phyloP scores from a whole-genome alignment of 768 basidiomycete genomes.

The Amylocystis lapponica region DNA sequence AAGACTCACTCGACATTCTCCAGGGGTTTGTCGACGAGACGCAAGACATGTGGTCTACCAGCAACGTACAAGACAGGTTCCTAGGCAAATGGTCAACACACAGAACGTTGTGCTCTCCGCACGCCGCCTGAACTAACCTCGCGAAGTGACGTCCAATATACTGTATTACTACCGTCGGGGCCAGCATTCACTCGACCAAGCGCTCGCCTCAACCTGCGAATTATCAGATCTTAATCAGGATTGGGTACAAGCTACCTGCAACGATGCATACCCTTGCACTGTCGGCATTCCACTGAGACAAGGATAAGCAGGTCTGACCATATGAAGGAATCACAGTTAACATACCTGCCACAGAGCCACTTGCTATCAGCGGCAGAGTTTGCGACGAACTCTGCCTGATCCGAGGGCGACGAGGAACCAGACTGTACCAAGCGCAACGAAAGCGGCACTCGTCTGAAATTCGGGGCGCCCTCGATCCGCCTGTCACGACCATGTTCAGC shows the following conservation, averaged over 20 bases:
- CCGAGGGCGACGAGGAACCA: constrained; percentile 24
- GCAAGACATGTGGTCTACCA: constrained; percentile 84
- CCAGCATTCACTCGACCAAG: constrained; percentile 76
- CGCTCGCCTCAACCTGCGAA: constrained; percentile 65
- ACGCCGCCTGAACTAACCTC: constrained; percentile 48
- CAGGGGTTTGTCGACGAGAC: constrained; percentile 79
- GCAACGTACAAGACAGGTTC: constrained; percentile 92
- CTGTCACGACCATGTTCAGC: constrained; percentile 27
- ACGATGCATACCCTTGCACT: constrained; percentile 60
- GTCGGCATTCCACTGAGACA: constrained; percentile 85
- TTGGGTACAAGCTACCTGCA: not conserved
- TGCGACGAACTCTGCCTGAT: constrained; percentile 32
- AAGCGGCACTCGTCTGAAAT: constrained; percentile 75
- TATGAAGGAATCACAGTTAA: not conserved
- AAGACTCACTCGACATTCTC: constrained; percentile 86
- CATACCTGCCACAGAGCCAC: constrained; percentile 75
- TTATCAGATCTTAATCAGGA: constrained; percentile 4
- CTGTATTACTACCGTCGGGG: constrained; percentile 64
- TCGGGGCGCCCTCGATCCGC: constrained; percentile 90
- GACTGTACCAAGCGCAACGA: constrained; percentile 33
- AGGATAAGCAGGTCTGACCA: not conserved
- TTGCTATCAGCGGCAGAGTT: constrained; percentile 38
- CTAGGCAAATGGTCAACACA: constrained; percentile 32
- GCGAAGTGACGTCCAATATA: constrained; percentile 93
- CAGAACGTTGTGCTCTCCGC: constrained; percentile 4